These are phyloP conservation scores for Passiflora organensis DNA, from an alignment of 345 rosid species.

Conservation along the genomic window DNA sequence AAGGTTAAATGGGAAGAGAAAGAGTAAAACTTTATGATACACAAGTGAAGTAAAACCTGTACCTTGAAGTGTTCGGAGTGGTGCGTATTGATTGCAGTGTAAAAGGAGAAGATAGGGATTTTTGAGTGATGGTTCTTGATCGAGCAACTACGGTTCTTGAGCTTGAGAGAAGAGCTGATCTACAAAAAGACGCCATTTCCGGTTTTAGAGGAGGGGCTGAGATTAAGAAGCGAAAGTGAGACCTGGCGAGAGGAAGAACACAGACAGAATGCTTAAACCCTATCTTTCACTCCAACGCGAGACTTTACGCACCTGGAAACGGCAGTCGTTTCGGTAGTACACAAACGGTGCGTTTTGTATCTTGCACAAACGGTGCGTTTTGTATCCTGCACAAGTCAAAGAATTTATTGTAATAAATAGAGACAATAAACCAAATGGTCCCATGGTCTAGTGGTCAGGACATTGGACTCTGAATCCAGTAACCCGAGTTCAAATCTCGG, in stretches of 20 bases:
- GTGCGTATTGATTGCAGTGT: slow-evolving; percentile 38
- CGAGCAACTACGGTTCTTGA: slow-evolving; percentile 36
- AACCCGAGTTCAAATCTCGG: slow-evolving; percentile 97
- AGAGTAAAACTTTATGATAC: too few species aligned
- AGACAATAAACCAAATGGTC: too few species aligned
- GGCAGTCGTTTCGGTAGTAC: too few species aligned
- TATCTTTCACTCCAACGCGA: too few species aligned
- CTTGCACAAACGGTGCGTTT: not conserved
- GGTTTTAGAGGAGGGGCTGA: not conserved
- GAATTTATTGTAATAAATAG: too few species aligned
- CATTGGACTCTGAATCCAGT: slow-evolving; percentile 92
- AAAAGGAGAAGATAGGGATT: slow-evolving; percentile 23
- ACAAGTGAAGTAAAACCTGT: not conserved
- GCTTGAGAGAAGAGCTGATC: slow-evolving; percentile 31
- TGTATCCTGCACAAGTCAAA: too few species aligned
- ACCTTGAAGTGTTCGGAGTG: slow-evolving; percentile 45
- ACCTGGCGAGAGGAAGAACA: too few species aligned
- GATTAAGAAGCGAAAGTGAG: too few species aligned
- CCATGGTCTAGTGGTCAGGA: slow-evolving; percentile 90
- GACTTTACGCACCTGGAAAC: not conserved
- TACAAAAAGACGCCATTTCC: slow-evolving; percentile 41
- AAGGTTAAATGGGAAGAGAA: not conserved
- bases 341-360: not conserved
- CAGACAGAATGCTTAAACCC: slow-evolving; percentile 33
- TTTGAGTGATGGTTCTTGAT: slow-evolving; percentile 27